Conservation (phyloP, 148 eudicot genomes). For the Vaccinium vitisidaea region DNA sequence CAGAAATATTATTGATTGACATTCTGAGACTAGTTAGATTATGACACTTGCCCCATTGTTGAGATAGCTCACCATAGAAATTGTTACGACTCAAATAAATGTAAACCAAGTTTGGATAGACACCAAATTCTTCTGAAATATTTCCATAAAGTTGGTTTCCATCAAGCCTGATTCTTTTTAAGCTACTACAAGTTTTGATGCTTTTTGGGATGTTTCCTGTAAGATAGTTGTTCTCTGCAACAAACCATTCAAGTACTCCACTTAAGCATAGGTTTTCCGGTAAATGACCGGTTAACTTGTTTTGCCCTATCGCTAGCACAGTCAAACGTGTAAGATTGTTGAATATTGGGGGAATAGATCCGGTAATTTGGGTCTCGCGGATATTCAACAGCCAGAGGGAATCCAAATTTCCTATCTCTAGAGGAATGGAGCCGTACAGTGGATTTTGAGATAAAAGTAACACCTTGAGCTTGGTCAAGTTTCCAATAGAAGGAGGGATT, state of each 20-base stretch:
- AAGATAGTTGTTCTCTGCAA: conserved; percentile 18
- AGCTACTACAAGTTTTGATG: conserved; percentile 1
- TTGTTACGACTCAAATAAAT: conserved; percentile 13
- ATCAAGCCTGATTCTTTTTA: conserved; percentile 2
- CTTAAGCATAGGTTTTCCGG: neutral
- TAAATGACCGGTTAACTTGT: neutral
- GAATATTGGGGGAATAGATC: conserved; percentile 38
- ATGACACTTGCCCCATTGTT: neutral
- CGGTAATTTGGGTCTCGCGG: conserved; percentile 27
- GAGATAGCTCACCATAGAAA: conserved; percentile 5
- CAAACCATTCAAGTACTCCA: neutral
- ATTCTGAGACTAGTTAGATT: conserved; percentile 12
- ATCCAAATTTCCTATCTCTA: conserved; percentile 22
- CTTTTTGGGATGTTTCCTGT: conserved; percentile 36
- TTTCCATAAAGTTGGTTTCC: conserved; percentile 7
- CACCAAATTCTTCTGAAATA: neutral
- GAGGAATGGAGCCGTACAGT: conserved; percentile 14
- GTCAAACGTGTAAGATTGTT: conserved; percentile 32
- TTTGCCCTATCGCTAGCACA: neutral
- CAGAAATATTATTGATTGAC: conserved; percentile 14
- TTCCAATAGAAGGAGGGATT: neutral
- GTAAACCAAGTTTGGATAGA: conserved; percentile 19
- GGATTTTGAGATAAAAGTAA: neutral
- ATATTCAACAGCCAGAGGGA: conserved; percentile 17
- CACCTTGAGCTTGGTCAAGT: neutral